A percentile compares a stretch with the other conserved stretches of the same genome.
These are phyloP conservation scores for Athelia sp. DNA, from an alignment of 1,284 basidiomycete genomes.

Conservation along the genomic window DNA sequence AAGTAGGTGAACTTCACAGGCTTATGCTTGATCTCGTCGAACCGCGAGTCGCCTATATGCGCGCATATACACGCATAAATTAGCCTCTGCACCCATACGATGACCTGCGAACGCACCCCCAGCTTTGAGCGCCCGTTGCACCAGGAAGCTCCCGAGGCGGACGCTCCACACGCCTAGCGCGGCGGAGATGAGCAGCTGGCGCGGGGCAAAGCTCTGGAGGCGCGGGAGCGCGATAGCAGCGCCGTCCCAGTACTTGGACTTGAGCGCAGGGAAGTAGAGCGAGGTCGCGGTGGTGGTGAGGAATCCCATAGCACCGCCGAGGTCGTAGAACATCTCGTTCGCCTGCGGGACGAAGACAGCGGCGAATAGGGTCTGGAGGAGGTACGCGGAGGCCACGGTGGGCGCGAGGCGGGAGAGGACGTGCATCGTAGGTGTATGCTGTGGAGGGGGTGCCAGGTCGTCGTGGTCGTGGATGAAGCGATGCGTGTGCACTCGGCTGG, in stretches of 20 bases:
- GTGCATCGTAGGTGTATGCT: conserved; percentile 23
- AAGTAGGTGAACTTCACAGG: conserved; percentile 56
- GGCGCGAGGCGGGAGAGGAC: conserved; percentile 34
- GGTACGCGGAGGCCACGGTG: conserved; percentile 28
- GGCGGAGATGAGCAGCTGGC: conserved; percentile 55
- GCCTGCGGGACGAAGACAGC: conserved; percentile 52
- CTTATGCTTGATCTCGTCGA: conserved; percentile 63
- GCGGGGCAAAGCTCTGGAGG: conserved; percentile 48
- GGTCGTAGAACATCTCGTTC: conserved; percentile 54
- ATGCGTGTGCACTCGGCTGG: too few relatives aligned
- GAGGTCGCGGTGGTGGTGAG: conserved; percentile 59
- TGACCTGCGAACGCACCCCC: conserved; percentile 22
- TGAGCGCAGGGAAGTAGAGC: conserved; percentile 55
- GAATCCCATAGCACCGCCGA: conserved; percentile 65
- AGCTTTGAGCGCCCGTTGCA: conserved; percentile 37
- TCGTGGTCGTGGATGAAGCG: too few relatives aligned
- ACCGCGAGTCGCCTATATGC: conserved; percentile 55
- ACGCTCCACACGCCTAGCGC: conserved; percentile 57
- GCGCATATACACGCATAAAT: not conserved
- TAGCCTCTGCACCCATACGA: not conserved
- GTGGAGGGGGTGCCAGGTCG: too few relatives aligned
- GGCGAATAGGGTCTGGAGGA: conserved; percentile 38
- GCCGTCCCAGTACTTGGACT: conserved; percentile 39
- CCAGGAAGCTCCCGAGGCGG: conserved; percentile 61
- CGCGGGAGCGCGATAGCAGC: conserved; percentile 32